Evolutionary conservation across 1,284 basidiomycete species (phyloP).

Genomic region (Cryptococcus sp.): DNA sequence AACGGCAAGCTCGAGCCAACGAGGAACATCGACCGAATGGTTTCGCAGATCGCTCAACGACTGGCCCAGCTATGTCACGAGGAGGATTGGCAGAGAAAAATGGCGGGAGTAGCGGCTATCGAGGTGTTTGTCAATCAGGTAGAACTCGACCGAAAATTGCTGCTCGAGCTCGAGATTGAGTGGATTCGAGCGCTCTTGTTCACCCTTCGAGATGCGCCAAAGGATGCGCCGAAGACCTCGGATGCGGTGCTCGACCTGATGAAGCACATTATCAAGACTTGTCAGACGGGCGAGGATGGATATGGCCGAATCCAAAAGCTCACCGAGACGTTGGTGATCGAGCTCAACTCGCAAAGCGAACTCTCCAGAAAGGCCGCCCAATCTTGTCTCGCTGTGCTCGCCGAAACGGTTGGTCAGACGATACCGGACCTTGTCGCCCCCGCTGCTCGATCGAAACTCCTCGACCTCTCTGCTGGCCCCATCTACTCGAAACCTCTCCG

Average conservation of each 20-base stretch:
- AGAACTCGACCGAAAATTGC: constrained; percentile 71
- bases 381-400: constrained; percentile 72
- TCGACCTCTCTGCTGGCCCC: constrained; percentile 54
- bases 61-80: constrained; percentile 82
- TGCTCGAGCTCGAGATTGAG: constrained; percentile 83
- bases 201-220: constrained; percentile 91
- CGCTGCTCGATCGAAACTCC: constrained; percentile 80
- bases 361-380: constrained; percentile 82
- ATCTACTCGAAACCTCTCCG: constrained; percentile 97
- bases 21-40: constrained; percentile 48
- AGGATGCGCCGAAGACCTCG: constrained; percentile 78
- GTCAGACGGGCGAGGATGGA: constrained; percentile 51
- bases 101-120: constrained; percentile 79
- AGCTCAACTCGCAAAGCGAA: constrained; percentile 80
- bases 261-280: constrained; percentile 66
- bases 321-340: constrained; percentile 80
- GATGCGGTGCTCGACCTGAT: constrained; percentile 75
- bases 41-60: constrained; percentile 72
- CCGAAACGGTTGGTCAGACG: constrained; percentile 65
- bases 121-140: constrained; percentile 67
- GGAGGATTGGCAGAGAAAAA: constrained; percentile 79
- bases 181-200: constrained; percentile 86
- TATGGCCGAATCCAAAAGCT: constrained; percentile 53
- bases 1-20: constrained; percentile 54
- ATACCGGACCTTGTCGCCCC: constrained; percentile 68